Evolutionary conservation across 148 eudicot genomes (phyloP), one percentile per base, ranked within the genome.

Genomic region (Rhododendron ovatum): DNA sequence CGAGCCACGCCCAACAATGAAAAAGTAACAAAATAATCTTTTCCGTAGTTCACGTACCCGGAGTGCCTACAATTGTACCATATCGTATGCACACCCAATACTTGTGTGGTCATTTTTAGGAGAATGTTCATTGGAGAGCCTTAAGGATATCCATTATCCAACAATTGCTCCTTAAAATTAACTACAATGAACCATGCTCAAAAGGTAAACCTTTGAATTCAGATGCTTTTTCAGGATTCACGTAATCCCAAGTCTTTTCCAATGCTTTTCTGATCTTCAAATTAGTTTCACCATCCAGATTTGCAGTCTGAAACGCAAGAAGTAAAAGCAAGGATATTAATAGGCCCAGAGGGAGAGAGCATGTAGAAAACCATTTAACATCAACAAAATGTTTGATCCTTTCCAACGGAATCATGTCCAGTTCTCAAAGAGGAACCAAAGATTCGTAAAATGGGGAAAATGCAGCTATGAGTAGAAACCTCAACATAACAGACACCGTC

Each of bases 261-360:
- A 93, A 86, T 78, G 98, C 99, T 91, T 97, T 97, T 88, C 99
- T 92, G 61, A 97, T 97, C 94, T 97, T 97, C 89, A 97, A 90
- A 90, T 97, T 97, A 83, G 99, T 97, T 91, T 97, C 99, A 82
- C 99, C 99, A 80, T 97, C 99, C 89, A 97, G 88, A 93, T 97
- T 97, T 78, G 98, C 94, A 57, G 99, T 97, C 99, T 97, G 91
- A 78, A 81, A 88, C n/a, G 65, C 48, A 86, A 83, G 74, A 69
- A 86, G n/a, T 1, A 61, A 69, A 78, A 59, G 6, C 57, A 28
- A 79, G 26, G 48, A 74, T n/a, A 67, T 78, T 71, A 26, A 59
- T 50, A 69, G 45, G n/a, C 7, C 61, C 24, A 76, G 35, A 81
- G 22, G 13, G 2, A 79, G 24, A 37, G 61, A 69, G 75, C 39